phyloP scores from a whole-genome alignment of 768 basidiomycete species.

The Hydnomerulius pinastri region DNA sequence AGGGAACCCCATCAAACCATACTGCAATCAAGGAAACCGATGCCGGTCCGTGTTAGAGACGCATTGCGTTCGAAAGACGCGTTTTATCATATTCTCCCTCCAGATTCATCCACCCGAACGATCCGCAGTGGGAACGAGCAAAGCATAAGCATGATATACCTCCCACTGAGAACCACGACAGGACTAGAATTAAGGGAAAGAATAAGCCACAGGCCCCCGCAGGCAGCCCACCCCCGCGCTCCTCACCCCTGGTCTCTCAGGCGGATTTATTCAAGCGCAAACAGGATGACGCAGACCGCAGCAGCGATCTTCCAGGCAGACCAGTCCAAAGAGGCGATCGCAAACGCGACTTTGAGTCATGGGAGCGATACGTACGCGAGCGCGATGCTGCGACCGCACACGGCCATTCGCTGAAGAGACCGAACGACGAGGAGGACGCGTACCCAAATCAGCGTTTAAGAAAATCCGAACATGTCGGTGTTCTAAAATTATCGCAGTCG shows the following conservation, averaged over 20 bases:
- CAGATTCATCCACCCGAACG: conserved; percentile 54
- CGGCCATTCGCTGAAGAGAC: conserved; percentile 24
- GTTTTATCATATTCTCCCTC: conserved; percentile 8
- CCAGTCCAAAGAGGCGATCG: conserved; percentile 20
- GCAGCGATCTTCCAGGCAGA: conserved; percentile 23
- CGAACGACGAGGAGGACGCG: conserved; percentile 22
- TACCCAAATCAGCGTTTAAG: conserved; percentile 31
- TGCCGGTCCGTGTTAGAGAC: conserved; percentile 49
- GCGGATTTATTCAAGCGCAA: conserved; percentile 43
- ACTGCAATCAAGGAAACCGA: conserved; percentile 47
- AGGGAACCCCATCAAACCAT: conserved; percentile 43
- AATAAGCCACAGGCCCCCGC: conserved; percentile 20
- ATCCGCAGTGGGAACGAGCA: conserved; percentile 41
- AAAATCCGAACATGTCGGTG: conserved; percentile 28
- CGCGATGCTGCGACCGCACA: conserved; percentile 15
- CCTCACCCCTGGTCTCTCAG: conserved; percentile 45
- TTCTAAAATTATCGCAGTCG: neutral
- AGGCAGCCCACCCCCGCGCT: conserved; percentile 24
- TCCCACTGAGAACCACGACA: conserved; percentile 24
- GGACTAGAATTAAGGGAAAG: conserved; percentile 24
- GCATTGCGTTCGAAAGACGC: conserved; percentile 6
- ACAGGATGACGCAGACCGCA: conserved; percentile 24
- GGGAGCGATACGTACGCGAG: conserved; percentile 21
- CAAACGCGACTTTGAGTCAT: conserved; percentile 25
- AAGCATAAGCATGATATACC: conserved; percentile 19